Percentiles rank a stretch among this genome's conserved stretches.
phyloP scores from a whole-genome alignment of 2,329 filamentous ascomycete species.

The Cladophialophora exuberans region DNA sequence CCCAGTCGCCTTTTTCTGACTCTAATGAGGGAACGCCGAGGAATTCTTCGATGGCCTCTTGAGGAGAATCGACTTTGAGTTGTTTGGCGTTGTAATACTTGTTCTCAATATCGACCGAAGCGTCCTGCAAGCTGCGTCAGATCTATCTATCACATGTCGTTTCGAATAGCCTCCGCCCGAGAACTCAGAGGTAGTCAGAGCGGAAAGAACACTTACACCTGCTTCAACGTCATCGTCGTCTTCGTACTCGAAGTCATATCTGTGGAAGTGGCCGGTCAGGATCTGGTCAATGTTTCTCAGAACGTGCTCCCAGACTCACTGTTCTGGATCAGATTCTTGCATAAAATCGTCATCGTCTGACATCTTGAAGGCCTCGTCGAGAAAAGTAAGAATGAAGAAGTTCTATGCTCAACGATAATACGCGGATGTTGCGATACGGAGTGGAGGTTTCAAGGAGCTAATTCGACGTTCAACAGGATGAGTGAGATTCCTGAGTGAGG shows the following conservation, averaged over 20 bases:
- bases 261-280: background rate
- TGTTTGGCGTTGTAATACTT: constrained; percentile 99
- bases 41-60: constrained; percentile 90
- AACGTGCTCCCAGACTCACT: constrained; percentile 52
- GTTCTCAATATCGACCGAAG: constrained; percentile 95
- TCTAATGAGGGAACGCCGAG: constrained; percentile 84
- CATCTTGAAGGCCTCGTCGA: constrained; percentile 55
- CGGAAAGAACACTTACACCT: background rate
- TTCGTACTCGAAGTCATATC: constrained; percentile 15
- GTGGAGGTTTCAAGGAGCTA: too few relatives aligned
- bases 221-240: constrained; percentile 12
- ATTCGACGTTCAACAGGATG: too few relatives aligned
- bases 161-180: too few relatives aligned
- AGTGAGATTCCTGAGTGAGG: too few relatives aligned
- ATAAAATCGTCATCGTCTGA: constrained; percentile 90
- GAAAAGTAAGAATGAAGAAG: background rate
- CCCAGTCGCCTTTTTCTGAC: constrained; percentile 94
- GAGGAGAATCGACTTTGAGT: constrained; percentile 82
- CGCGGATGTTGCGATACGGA: too few relatives aligned
- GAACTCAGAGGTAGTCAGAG: background rate
- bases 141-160: too few relatives aligned
- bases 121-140: constrained; percentile 77
- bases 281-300: background rate
- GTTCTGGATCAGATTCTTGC: constrained; percentile 87
- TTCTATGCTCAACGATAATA: background rate